These are phyloP conservation scores for Wickerhamiella nectarea DNA, from an alignment of 805 yeast species.

Conservation along the genomic window DNA sequence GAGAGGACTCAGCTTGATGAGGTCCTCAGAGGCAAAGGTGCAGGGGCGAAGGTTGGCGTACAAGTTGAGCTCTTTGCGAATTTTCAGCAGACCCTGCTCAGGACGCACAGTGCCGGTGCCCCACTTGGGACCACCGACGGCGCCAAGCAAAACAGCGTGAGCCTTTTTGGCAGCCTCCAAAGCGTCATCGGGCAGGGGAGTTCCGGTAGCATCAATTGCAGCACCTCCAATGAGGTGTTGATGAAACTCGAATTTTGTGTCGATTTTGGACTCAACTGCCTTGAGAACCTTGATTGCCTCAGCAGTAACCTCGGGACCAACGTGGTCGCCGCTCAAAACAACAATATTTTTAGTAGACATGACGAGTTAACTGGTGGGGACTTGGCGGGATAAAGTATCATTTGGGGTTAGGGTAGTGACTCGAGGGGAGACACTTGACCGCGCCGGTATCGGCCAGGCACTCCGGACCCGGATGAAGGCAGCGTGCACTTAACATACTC, in stretches of 20 bases:
- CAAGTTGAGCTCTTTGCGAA: conserved; percentile 83
- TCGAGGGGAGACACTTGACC: too few species aligned
- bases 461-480: too few species aligned
- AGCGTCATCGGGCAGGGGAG: conserved; percentile 75
- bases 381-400: not conserved
- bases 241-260: conserved; percentile 57
- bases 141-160: conserved; percentile 93
- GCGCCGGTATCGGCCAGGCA: too few species aligned
- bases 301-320: conserved; percentile 75
- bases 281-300: conserved; percentile 87
- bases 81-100: conserved; percentile 88
- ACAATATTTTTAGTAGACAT: conserved; percentile 52
- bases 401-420: conserved; percentile 6
- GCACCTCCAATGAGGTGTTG: conserved; percentile 94
- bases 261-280: conserved; percentile 50
- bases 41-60: conserved; percentile 97
- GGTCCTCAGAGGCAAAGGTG: conserved; percentile 73
- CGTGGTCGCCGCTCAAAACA: conserved; percentile 92
- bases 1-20: conserved; percentile 78
- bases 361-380: not conserved
- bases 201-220: conserved; percentile 93
- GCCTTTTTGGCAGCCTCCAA: conserved; percentile 71
- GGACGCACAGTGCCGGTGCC: conserved; percentile 95
- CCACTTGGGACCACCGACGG: conserved; percentile 99
- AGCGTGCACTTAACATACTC: too few species aligned